A percentile compares a stretch with the other conserved stretches of the same genome.
These are phyloP conservation scores for Ambrosia hybrid DNA, from an alignment of 140 eudicot species.

Conservation along the genomic window DNA sequence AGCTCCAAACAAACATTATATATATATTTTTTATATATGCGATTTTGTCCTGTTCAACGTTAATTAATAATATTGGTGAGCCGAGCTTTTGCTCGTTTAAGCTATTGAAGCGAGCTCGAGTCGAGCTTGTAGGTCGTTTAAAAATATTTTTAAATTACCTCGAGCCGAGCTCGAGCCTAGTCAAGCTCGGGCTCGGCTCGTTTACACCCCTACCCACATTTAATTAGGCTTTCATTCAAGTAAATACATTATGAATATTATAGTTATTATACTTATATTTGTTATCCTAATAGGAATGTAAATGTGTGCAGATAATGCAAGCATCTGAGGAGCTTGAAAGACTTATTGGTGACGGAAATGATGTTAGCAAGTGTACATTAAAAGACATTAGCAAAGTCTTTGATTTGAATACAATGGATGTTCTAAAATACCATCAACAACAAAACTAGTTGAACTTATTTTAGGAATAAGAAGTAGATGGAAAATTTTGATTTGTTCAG, in stretches of 20 bases:
- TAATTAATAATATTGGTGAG: too few relatives aligned
- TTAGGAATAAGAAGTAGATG: neutral
- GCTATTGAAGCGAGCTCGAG: too few relatives aligned
- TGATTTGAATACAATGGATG: slow-evolving; percentile 60
- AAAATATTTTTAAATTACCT: too few relatives aligned
- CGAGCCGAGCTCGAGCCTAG: too few relatives aligned
- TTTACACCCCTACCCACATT: too few relatives aligned
- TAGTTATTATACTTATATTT: neutral
- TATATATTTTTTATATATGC: too few relatives aligned
- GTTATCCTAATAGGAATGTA: slow-evolving; percentile 4
- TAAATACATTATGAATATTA: neutral
- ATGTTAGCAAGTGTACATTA: slow-evolving; percentile 51
- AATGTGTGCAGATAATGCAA: slow-evolving; percentile 51
- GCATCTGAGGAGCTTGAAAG: slow-evolving; percentile 77
- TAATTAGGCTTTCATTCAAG: too few relatives aligned
- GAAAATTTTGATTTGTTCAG: slow-evolving; percentile 11
- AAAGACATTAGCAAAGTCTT: slow-evolving; percentile 67
- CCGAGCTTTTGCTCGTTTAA: too few relatives aligned
- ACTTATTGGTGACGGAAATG: slow-evolving; percentile 51
- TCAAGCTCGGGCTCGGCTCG: too few relatives aligned
- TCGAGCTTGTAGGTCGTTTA: too few relatives aligned
- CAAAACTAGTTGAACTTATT: slow-evolving; percentile 20
- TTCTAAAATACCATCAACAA: slow-evolving; percentile 58
- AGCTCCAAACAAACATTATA: too few relatives aligned
- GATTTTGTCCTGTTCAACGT: too few relatives aligned